phyloP scores from a whole-genome alignment of 129 eudicot species.

The sunflower (Helianthus annuus) region HanXRQr2.0-SUNRISE NC_035448.2:11507745-11508244 shows the following conservation, averaged over 20 bases:
- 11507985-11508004: conserved; percentile 61
- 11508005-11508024: conserved; percentile 24
- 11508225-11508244: too few species aligned
- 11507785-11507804: background rate
- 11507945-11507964: conserved; percentile 55
- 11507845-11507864: conserved; percentile 48
- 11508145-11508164: too few species aligned
- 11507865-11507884: conserved; percentile 49
- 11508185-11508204: too few species aligned
- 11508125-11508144: too few species aligned
- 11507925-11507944: conserved; percentile 50
- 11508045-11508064: conserved; percentile 66
- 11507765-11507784: conserved; percentile 7
- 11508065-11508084: conserved; percentile 59
- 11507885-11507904: conserved; percentile 58
- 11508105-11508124: too few species aligned
- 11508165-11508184: too few species aligned
- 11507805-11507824: conserved; percentile 42
- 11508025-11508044: conserved; percentile 36
- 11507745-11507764: conserved; percentile 9
- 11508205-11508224: too few species aligned
- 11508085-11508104: too few species aligned
- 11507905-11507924: conserved; percentile 84
- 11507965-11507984: conserved; percentile 48
- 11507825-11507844: conserved; percentile 44